Base-by-base conservation (phyloP, 2,329 filamentous ascomycete species). In the Exutisphaerella laricina region DNA sequence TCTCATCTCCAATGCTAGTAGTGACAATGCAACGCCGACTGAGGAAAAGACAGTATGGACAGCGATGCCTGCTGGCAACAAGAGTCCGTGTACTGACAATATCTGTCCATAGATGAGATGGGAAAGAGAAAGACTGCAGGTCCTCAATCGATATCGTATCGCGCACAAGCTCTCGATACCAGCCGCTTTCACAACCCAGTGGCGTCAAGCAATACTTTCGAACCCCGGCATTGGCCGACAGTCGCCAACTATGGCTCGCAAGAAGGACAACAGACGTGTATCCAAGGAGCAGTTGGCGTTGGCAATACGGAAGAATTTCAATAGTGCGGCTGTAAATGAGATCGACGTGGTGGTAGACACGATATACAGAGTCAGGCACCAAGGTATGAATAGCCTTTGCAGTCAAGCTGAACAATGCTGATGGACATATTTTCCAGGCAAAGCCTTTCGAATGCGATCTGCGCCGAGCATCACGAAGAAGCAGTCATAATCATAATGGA, bases 331-430 rank as follows among this genome's bases (percentile, higher is more conserved):
- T 12, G 78, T 90, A 29, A 82, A 81, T 51, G 87, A 94, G 69
- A 88, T 82, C 60, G 86, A 92, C 56, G 82, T 88, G 52, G 84
- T 92, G 44, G 84, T 89, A 43, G 84, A 85, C 51, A 79, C 88
- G 60, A 71, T 88, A 48, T 85, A 87, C 71, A 84, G 80, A 59
- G 74, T 85, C 21, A 73, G 75, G 58, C 75, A 74, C 51, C 72
- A 79, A 48, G 75, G 77, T 66, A 68, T 60, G 59, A n/a, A n/a
- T n/a, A n/a, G n/a, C n/a, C n/a, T n/a, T n/a, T n/a, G n/a, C n/a
- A n/a, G n/a, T n/a, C n/a, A n/a, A n/a, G n/a, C n/a, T 20, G 13
- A 4, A 12, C 7, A 1, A 31, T 21, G 26, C n/a, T 25, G 39
- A 40, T 47, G 48, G 36, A 52, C 38, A 10, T 16, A 6, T 7